Percentiles rank a stretch among this genome's conserved stretches.
phyloP scores from a whole-genome alignment of 2,329 filamentous ascomycete species.

The Monosporascus cannonballus region DNA sequence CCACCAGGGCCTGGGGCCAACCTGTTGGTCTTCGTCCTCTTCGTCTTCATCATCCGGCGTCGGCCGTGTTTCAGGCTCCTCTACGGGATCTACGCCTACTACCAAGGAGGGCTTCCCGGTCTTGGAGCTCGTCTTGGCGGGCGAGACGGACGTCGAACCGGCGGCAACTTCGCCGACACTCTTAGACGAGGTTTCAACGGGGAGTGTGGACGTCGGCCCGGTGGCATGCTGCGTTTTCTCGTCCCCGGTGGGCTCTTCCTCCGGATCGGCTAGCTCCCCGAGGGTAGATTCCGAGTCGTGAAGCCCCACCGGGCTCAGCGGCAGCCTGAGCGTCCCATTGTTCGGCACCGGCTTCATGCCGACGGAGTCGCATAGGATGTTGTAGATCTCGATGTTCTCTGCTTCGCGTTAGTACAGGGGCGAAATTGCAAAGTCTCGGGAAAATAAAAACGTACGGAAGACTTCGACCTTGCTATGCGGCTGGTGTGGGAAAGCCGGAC shows the following conservation, averaged over 20 bases:
- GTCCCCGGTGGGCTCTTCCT: constrained; percentile 9
- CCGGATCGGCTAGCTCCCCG: constrained; percentile 20
- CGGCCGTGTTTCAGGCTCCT: constrained; percentile 4
- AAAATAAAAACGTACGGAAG: constrained; percentile 64
- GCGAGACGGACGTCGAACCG: constrained; percentile 12
- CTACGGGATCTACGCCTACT: constrained; percentile 6
- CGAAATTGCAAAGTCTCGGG: background rate
- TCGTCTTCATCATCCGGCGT: constrained; percentile 25
- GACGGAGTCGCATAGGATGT: constrained; percentile 85
- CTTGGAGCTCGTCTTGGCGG: constrained; percentile 7
- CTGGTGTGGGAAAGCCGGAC: constrained; percentile 83
- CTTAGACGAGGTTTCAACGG: background rate
- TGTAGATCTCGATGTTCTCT: constrained; percentile 96
- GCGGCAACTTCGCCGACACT: background rate
- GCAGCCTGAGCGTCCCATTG: constrained; percentile 78
- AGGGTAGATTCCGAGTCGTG: constrained; percentile 40
- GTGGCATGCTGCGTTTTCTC: constrained; percentile 3
- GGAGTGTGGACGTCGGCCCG: background rate
- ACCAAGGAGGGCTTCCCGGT: constrained; percentile 5
- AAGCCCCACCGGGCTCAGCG: constrained; percentile 56
- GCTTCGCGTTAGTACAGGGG: constrained; percentile 18
- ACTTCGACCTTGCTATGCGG: constrained; percentile 72
- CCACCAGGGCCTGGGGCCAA: background rate
- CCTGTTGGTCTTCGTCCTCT: background rate
- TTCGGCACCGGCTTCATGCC: constrained; percentile 68